Percentiles rank a stretch among this genome's conserved stretches.
These are phyloP conservation scores for Backusella psychrophila DNA, from an alignment of 192 early-diverging fungal genomes.

Conservation along the genomic window DNA sequence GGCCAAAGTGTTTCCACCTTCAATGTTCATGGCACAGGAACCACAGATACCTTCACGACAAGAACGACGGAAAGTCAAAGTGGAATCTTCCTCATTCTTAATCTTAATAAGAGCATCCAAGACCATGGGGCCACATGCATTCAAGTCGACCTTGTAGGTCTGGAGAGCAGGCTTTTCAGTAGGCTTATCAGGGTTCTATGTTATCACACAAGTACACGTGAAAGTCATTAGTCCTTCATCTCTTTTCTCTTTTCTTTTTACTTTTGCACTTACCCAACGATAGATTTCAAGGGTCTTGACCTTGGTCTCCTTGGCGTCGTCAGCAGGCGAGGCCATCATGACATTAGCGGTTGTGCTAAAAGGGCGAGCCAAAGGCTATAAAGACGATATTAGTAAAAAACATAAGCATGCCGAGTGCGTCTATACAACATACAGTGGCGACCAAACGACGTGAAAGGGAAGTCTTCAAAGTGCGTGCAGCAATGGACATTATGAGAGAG, in stretches of 20 bases:
- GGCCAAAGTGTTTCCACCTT: constrained; percentile 92
- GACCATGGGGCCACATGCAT: constrained; percentile 93
- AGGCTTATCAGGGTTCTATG: constrained; percentile 85
- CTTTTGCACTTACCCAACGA: constrained; percentile 72
- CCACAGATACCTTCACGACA: constrained; percentile 98
- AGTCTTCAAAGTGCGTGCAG: constrained; percentile 10
- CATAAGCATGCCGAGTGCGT: too few relatives aligned
- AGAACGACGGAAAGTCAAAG: constrained; percentile 92
- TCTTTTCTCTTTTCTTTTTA: neutral
- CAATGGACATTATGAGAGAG: constrained; percentile 21
- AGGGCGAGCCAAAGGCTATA: constrained; percentile 37
- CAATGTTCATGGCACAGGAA: constrained; percentile 98
- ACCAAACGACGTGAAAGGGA: neutral
- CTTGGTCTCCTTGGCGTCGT: constrained; percentile 55
- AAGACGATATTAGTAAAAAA: too few relatives aligned
- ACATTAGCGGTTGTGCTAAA: constrained; percentile 44
- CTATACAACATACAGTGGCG: neutral
- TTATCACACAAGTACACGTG: neutral
- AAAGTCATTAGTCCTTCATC: neutral
- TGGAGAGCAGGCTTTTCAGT: constrained; percentile 85
- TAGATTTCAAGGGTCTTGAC: constrained; percentile 94
- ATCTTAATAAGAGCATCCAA: constrained; percentile 96
- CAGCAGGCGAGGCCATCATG: constrained; percentile 32
- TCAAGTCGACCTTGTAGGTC: constrained; percentile 88
- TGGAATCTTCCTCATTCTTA: constrained; percentile 94